Evolutionary conservation across 2,329 filamentous ascomycete genomes (phyloP).

Genomic region (Drechslerella stenobrocha): DNA sequence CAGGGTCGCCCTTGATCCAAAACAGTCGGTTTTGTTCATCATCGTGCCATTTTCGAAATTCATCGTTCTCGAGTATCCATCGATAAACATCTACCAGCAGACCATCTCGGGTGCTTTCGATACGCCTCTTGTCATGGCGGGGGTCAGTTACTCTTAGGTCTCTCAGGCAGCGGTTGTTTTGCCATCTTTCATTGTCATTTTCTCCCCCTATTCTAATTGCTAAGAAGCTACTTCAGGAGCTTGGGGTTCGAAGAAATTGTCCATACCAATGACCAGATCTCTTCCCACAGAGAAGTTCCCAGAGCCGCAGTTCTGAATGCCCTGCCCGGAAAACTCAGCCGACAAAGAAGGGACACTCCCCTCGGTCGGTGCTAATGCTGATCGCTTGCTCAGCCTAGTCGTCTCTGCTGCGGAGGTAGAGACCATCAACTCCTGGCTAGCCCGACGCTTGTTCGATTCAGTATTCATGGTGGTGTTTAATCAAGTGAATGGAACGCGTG

Average conservation of each 20-base stretch:
- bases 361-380: background rate
- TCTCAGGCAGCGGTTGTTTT: slow-evolving; percentile 44
- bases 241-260: background rate
- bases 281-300: slow-evolving; percentile 8
- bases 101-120: slow-evolving; percentile 55
- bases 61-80: slow-evolving; percentile 55
- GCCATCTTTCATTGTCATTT: background rate
- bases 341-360: background rate
- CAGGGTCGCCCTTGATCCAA: slow-evolving; percentile 56
- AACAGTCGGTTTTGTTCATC: slow-evolving; percentile 52
- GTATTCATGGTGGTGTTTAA: background rate
- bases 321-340: slow-evolving; percentile 9
- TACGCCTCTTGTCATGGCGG: slow-evolving; percentile 55
- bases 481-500: background rate
- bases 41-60: slow-evolving; percentile 53
- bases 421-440: background rate
- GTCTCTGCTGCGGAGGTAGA: background rate
- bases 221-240: background rate
- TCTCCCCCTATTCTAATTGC: background rate
- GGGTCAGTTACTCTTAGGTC: slow-evolving; percentile 54
- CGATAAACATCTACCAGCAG: slow-evolving; percentile 54
- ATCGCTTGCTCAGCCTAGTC: background rate
- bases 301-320: slow-evolving; percentile 15
- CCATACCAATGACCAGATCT: slow-evolving; percentile 15
- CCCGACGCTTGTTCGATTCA: background rate